Evolutionary conservation across 176 grass and related monocot genomes (phyloP).

Genomic region (Aegilops sharonensis): DNA sequence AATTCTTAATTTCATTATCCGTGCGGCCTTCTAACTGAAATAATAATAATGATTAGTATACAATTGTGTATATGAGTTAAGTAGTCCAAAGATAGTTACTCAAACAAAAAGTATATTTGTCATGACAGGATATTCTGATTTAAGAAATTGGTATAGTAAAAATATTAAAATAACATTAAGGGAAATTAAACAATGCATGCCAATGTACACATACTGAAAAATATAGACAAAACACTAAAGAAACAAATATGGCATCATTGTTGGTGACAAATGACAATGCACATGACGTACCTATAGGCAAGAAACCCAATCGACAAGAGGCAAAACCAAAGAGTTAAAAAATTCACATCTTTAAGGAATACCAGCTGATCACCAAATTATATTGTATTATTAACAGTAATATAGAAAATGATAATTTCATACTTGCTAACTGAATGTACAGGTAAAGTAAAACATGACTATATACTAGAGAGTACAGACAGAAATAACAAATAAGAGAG

Average conservation of each 20-base stretch:
- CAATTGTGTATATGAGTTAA: background rate
- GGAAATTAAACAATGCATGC: background rate
- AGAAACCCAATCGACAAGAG: background rate
- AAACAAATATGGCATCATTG: background rate
- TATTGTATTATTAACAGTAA: background rate
- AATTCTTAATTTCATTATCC: constrained; percentile 88
- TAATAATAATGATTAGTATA: background rate
- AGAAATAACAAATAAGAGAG: background rate
- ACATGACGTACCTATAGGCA: background rate
- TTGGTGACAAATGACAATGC: background rate
- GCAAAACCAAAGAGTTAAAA: background rate
- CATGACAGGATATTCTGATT: too few species aligned
- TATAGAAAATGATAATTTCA: background rate
- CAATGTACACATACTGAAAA: background rate
- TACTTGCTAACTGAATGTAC: background rate
- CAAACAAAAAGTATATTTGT: background rate
- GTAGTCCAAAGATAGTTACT: background rate
- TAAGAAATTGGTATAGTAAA: too few species aligned
- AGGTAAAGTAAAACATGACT: background rate
- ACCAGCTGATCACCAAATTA: background rate
- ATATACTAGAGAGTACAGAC: background rate
- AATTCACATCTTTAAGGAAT: background rate
- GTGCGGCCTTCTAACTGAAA: constrained; percentile 75
- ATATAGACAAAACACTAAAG: background rate
- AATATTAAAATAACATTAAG: background rate